Evolutionary conservation across 2,329 filamentous ascomycete species (phyloP), one percentile per base, ranked within the genome.

Genomic region (Juglanconis juglandina): DNA sequence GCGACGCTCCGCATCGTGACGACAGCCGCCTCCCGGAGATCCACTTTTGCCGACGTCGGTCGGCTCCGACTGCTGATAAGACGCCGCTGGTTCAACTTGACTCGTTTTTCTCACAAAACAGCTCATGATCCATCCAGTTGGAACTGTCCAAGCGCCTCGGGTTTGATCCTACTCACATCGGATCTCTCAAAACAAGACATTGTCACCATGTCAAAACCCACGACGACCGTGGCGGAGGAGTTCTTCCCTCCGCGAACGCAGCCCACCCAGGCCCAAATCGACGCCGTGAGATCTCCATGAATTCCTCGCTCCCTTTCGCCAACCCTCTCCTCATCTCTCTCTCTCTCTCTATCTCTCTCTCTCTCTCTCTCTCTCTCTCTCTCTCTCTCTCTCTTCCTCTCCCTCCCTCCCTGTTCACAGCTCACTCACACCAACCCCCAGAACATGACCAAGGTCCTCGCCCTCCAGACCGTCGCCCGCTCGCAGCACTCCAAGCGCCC

Each of bases 391-490:
- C 51, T 30, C 3, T 35, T 14, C 4, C 10, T 11, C 2, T 9
- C 5, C 47, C 7, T 13, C n/a, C n/a, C 37, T 33, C 11, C 6
- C 11, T 24, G 9, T 7, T 14, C 46, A 11, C 2, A 32, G 4
- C 17, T 30, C 1, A n/a, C 11, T 33, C 14, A 46, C 30, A 4
- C 14, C 30, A 8, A 9, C 17, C 5, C 13, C 4, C 49, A 61
- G 59, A 61, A 61, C 44, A 61, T 61, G 59, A n/a, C 34, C 35
- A 50, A 35, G 4, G 59, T 58, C 33, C 49, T 61, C 33, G 55
- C 53, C 33, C 48, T 61, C 14, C 59, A 61, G 39, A 41, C 41
- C 7, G 30, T 24, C 11, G 59, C 59, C n/a, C 59, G 54, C n/a
- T 34, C 54, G n/a, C 41, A 53, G 7, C 59, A 61, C 51, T 54